Evolutionary conservation across 78 protist genomes (phyloP), one percentile per base, ranked within the genome.

Genomic region (Cavenderia fasciculata): DNA sequence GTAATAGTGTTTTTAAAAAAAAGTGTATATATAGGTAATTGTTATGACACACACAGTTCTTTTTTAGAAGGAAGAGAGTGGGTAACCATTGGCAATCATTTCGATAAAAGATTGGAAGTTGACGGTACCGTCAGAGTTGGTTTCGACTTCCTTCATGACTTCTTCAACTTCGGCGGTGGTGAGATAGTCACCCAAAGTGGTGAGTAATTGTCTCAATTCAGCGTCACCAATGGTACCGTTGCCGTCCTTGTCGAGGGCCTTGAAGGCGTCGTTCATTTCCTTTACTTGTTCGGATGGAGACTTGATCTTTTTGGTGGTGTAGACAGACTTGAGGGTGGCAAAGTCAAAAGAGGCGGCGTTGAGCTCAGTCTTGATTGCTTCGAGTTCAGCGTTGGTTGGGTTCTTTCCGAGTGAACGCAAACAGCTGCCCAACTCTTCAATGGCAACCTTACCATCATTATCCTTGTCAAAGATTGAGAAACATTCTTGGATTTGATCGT

Each of bases 261-360:
- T 79, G 88, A 79, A 79, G 21, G 88, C 88, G 66, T 79, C 88
- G 25, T 65, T 40, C 88, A 79, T 79, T 54, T 63, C 74, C 54
- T 79, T 79, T 52, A 38, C 69, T 66, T 66, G 76, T 4, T 79
- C 88, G 6, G 21, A 21, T 79, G 75, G 88, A 1, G 88, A 33
- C 51, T 23, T 63, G 41, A 79, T 40, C 4, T 18, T 16, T 41
- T 63, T 63, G 16, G 62, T 63, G 23, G 52, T 62, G 68, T 57
- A 44, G 47, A 79, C 40, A 0, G 6, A 40, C 41, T 79, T 79
- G n/a, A 79, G 25, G 43, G 88, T 65, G 10, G 29, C 25, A 23
- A 79, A n/a, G 66, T 79, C 88, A 27, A 79, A 79, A 18, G 62
- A 74, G 49, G 57, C 66, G 3, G 87, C 49, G 69, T 61, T 61